Conservation (phyloP, 2,329 filamentous ascomycete species). For the Arthrobotrys entomopaga region DNA sequence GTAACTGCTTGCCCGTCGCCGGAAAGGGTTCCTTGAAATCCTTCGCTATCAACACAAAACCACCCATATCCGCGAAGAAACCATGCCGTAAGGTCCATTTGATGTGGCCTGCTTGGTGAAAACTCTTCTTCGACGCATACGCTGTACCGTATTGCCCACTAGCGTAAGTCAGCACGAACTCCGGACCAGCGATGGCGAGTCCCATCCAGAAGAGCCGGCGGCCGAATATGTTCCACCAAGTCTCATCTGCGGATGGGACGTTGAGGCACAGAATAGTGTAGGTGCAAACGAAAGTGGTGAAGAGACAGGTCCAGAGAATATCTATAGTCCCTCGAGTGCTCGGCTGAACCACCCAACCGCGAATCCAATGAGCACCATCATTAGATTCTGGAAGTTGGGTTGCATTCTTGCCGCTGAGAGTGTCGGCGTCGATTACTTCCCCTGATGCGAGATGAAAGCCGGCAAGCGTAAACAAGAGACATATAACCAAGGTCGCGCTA, state of each 20-base stretch:
- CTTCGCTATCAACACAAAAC: constrained; percentile 56
- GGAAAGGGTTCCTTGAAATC: constrained; percentile 56
- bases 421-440: constrained; percentile 7
- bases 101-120: constrained; percentile 47
- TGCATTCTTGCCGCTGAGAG: constrained; percentile 15
- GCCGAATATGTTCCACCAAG: constrained; percentile 42
- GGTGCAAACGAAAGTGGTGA: constrained; percentile 60
- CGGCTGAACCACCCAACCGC: constrained; percentile 27
- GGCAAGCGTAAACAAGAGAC: background rate
- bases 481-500: background rate
- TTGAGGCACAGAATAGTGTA: constrained; percentile 60
- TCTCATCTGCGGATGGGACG: constrained; percentile 57
- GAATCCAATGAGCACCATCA: background rate
- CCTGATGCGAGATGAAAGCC: background rate
- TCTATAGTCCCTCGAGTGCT: constrained; percentile 60
- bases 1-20: constrained; percentile 56
- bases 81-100: constrained; percentile 58
- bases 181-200: constrained; percentile 55
- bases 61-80: constrained; percentile 60
- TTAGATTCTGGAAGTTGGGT: constrained; percentile 7
- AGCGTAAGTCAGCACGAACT: constrained; percentile 54
- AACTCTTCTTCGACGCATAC: background rate
- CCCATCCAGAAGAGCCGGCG: constrained; percentile 57
- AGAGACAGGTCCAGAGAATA: constrained; percentile 60
- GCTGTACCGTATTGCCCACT: constrained; percentile 58